Evolutionary conservation across 2,329 filamentous ascomycete species (phyloP).

Genomic region (Delphinella strobiligena): DNA sequence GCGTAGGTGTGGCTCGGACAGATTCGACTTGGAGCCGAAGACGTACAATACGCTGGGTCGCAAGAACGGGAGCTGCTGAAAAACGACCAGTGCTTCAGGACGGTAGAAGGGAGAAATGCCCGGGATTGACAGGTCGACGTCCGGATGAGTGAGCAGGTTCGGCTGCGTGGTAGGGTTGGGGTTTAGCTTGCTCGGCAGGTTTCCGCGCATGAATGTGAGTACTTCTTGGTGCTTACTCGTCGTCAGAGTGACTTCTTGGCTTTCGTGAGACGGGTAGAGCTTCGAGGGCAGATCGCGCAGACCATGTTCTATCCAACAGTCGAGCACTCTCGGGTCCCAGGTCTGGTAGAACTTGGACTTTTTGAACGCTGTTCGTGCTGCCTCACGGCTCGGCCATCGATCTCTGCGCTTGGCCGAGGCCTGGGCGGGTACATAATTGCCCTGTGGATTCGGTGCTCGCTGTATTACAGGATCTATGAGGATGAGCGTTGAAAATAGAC

Average conservation of each 20-base stretch:
- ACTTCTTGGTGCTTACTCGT: conserved; percentile 87
- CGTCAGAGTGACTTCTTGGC: conserved; percentile 52
- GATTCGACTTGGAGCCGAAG: conserved; percentile 48
- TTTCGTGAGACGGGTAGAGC: conserved; percentile 35
- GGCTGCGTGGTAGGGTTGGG: conserved; percentile 19
- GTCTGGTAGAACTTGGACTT: conserved; percentile 63
- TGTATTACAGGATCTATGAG: conserved; percentile 78
- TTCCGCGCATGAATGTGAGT: conserved; percentile 59
- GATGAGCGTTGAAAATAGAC: conserved; percentile 62
- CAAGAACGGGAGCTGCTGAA: conserved; percentile 45
- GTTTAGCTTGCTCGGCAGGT: conserved; percentile 25
- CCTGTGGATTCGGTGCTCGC: conserved; percentile 24
- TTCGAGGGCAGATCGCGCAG: conserved; percentile 61
- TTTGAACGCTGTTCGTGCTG: conserved; percentile 54
- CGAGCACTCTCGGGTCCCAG: conserved; percentile 74
- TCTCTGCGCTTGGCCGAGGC: conserved; percentile 65
- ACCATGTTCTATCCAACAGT: conserved; percentile 60
- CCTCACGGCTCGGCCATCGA: conserved; percentile 64
- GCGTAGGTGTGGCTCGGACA: conserved; percentile 41
- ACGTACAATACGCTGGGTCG: conserved; percentile 58
- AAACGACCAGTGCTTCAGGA: conserved; percentile 47
- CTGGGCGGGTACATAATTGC: conserved; percentile 33
- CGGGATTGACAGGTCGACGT: conserved; percentile 23
- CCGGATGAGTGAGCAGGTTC: conserved; percentile 30
- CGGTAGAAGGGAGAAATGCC: conserved; percentile 51